Evolutionary conservation across 2,329 filamentous ascomycete genomes (phyloP).

Genomic region (Scytalidium lignicola): DNA sequence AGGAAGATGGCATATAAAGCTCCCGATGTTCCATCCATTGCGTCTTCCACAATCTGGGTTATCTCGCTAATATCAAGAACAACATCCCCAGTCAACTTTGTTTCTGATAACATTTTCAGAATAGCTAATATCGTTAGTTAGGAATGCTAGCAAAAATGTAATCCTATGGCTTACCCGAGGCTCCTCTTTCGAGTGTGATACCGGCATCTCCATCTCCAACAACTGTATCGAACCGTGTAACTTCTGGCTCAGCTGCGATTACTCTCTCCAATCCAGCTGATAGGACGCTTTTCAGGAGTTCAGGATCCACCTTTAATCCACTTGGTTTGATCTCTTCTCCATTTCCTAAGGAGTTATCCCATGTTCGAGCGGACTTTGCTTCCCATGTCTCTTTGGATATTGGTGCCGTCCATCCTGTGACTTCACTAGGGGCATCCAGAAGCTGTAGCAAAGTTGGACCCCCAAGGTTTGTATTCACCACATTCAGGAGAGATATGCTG

Average conservation of each 20-base stretch:
- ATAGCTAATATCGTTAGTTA: constrained; percentile 31
- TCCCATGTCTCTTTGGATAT: constrained; percentile 56
- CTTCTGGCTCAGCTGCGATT: constrained; percentile 58
- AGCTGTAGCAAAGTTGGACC: constrained; percentile 54
- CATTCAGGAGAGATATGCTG: constrained; percentile 61
- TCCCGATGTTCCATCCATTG: constrained; percentile 72
- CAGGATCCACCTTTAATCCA: constrained; percentile 23
- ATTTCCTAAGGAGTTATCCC: constrained; percentile 16
- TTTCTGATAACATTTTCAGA: constrained; percentile 35
- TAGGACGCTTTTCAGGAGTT: constrained; percentile 46
- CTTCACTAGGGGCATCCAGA: constrained; percentile 63
- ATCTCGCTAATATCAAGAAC: constrained; percentile 56
- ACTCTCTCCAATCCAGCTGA: constrained; percentile 50
- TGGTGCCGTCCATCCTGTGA: constrained; percentile 60
- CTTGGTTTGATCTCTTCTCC: constrained; percentile 28
- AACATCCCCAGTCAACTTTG: constrained; percentile 48
- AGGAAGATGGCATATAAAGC: constrained; percentile 73
- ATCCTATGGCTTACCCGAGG: constrained; percentile 40
- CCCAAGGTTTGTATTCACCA: constrained; percentile 45
- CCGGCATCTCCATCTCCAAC: constrained; percentile 71
- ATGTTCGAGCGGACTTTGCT: constrained; percentile 33
- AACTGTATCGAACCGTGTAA: constrained; percentile 64
- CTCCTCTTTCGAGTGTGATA: constrained; percentile 62
- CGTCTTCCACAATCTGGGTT: constrained; percentile 59
- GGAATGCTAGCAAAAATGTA: constrained; percentile 15